Base-by-base conservation (phyloP, 2,329 filamentous ascomycete genomes). In the Thyridium curvatum region DNA sequence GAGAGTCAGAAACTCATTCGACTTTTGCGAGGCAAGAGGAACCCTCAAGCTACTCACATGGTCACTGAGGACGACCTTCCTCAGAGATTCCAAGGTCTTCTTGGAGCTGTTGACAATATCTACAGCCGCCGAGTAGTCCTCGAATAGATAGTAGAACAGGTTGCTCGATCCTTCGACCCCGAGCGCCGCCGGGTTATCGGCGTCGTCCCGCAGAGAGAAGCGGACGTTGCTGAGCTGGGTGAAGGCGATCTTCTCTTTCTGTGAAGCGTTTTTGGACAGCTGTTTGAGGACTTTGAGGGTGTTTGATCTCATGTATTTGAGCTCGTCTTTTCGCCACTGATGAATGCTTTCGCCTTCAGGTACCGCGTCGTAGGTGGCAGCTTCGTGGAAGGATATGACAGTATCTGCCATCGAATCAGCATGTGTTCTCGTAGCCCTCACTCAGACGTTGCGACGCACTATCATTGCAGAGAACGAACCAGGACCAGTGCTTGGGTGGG, bases 311-410 rank as follows among this genome's bases (percentile, higher is more conserved):
- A 66, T 65, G 36, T 49, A 58, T 13, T 41, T 38, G 12, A 64
- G 47, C 40, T 66, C 58, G 21, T 46, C 43, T 9, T 35, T 40
- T 30, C 34, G 51, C 55, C 50, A 59, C 17, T 34, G 42, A 1
- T 36, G 12, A 6, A 36, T 9, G 18, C 55, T 29, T 30, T 51
- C 43, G 12, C 44, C 49, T 3, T 53, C 46, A 2, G 55, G 50
- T 3, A 47, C 45, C 13, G 21, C 10, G 8, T 61, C 57, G 29
- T 57, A 50, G 8, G 53, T 49, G 8, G 71, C 71, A 37, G 68
- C 63, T 52, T 87, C 84, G 41, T 84, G 77, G 31, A 88, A 76
- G 0, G 82, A 82, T 38, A 88, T 72, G 30, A 87, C 72, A 1
- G 83, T 87, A 46, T 77, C 79, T 77, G 38, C 6, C 8, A 28